Evolutionary conservation across 2,329 filamentous ascomycete species (phyloP), one percentile per base, ranked within the genome.

Genomic region (Fusarium nelsonii): DNA sequence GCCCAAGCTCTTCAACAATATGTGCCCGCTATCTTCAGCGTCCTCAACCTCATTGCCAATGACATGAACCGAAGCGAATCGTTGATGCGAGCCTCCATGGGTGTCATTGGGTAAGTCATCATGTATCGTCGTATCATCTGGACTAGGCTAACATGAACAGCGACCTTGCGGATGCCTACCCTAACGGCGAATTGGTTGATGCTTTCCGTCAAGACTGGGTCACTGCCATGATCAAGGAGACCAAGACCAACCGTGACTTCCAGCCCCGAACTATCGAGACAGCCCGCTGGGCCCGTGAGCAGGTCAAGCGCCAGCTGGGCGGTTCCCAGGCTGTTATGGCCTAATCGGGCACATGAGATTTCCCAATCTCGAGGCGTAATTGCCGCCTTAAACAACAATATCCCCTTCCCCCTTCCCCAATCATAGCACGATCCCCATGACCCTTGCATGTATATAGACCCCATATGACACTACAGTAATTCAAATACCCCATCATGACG

Each of bases 221-320:
- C 61, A 94, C 91, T 28, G 82, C 85, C 30, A 91, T 99, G 85
- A 94, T 97, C 76, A 94, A 95, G 82, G 94, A 98, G 80, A 95
- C 93, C 46, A 92, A 94, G 76, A 87, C 89, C 62, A 97, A 96
- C 84, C 91, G 92, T 73, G 94, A 98, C 46, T 97, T 92, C 83
- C 87, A 90, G 73, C 77, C 87, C 30, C 92, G 94, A 68, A 99
- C 96, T 5, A 91, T 96, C 71, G 93, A 97, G 71, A 98, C 96
- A 46, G 96, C 96, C 77, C 92, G 95, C 75, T 99, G 96, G 96
- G 94, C 96, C 68, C 91, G 95, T 65, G 96, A 98, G 82, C 94
- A 97, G 80, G 94, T 98, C 79, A 98, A 97, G 87, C 92, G 93
- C 75, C 96, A 99, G 81, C 82, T 90, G 53, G 86, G 87, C 61